Evolutionary conservation across 2,329 filamentous ascomycete species (phyloP).

Genomic region (Fusarium fracticaudum): DNA sequence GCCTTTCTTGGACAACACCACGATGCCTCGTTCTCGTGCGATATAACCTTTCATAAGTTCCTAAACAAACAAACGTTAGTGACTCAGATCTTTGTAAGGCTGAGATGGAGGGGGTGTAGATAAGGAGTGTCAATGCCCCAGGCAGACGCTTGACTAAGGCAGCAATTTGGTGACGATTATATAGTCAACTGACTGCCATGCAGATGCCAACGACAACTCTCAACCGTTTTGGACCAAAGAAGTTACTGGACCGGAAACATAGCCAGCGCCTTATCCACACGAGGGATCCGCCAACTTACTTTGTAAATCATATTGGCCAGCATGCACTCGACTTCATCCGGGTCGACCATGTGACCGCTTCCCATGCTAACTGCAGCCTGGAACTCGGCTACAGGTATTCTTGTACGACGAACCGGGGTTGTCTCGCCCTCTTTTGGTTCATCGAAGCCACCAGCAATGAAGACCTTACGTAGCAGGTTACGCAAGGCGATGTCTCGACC

Average conservation of each 20-base stretch:
- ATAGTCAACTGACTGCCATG: constrained; percentile 38
- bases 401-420: constrained; percentile 73
- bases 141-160: constrained; percentile 36
- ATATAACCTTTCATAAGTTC: constrained; percentile 99
- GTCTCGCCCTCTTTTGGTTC: constrained; percentile 75
- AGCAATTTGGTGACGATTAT: constrained; percentile 39
- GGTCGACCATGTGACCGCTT: constrained; percentile 74
- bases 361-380: constrained; percentile 83
- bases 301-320: constrained; percentile 99
- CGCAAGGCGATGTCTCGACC: constrained; percentile 91
- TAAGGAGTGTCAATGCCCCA: constrained; percentile 35
- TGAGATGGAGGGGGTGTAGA: constrained; percentile 33
- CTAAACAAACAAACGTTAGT: constrained; percentile 58
- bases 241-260: neutral
- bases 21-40: constrained; percentile 85
- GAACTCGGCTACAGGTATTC: constrained; percentile 86
- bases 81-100: constrained; percentile 45
- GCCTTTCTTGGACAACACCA: constrained; percentile 91
- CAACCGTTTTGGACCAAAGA: neutral
- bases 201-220: constrained; percentile 9
- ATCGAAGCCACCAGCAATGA: constrained; percentile 83
- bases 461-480: constrained; percentile 92
- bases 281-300: constrained; percentile 60
- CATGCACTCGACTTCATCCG: constrained; percentile 94
- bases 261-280: constrained; percentile 4